These are phyloP conservation scores for Auricularia auricula-judae DNA, from an alignment of 768 basidiomycete genomes.

Conservation along the genomic window DNA sequence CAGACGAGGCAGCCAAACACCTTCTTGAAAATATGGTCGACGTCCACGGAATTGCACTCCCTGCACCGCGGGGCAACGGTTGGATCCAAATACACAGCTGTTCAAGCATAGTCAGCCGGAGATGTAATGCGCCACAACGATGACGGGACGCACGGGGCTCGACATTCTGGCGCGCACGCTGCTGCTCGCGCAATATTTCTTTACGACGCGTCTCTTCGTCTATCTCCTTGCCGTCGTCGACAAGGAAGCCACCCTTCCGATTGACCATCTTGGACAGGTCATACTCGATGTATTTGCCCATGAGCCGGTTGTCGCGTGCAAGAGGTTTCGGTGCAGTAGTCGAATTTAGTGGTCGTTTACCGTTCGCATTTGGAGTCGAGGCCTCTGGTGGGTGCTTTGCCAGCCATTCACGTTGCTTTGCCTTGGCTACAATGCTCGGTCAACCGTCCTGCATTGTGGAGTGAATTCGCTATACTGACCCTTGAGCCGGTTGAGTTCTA, in stretches of 20 bases:
- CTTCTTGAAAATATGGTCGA: slow-evolving; percentile 72
- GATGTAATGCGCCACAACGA: not conserved
- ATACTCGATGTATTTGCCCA: slow-evolving; percentile 91
- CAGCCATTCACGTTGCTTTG: slow-evolving; percentile 51
- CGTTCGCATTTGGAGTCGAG: slow-evolving; percentile 47
- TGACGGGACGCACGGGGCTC: slow-evolving; percentile 53
- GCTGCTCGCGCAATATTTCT: slow-evolving; percentile 71
- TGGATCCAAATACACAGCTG: slow-evolving; percentile 72
- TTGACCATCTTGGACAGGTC: slow-evolving; percentile 96
- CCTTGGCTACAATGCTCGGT: slow-evolving; percentile 45
- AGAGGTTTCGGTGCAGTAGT: slow-evolving; percentile 47
- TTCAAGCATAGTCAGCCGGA: slow-evolving; percentile 2
- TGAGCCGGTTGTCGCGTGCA: slow-evolving; percentile 60
- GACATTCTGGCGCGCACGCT: slow-evolving; percentile 60
- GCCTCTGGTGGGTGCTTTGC: slow-evolving; percentile 29
- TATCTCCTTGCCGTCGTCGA: slow-evolving; percentile 77
- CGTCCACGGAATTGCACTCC: slow-evolving; percentile 81
- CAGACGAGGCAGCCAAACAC: slow-evolving; percentile 83
- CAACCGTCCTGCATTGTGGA: slow-evolving; percentile 2
- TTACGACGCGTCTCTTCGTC: slow-evolving; percentile 66
- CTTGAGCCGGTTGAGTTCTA: slow-evolving; percentile 67
- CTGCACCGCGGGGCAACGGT: slow-evolving; percentile 69
- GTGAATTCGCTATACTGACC: slow-evolving; percentile 27
- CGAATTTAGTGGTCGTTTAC: slow-evolving; percentile 63
- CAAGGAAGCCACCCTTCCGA: slow-evolving; percentile 88